Base-by-base conservation (phyloP, 73 alveolate genomes). In the Tetrahymena borealis region DNA sequence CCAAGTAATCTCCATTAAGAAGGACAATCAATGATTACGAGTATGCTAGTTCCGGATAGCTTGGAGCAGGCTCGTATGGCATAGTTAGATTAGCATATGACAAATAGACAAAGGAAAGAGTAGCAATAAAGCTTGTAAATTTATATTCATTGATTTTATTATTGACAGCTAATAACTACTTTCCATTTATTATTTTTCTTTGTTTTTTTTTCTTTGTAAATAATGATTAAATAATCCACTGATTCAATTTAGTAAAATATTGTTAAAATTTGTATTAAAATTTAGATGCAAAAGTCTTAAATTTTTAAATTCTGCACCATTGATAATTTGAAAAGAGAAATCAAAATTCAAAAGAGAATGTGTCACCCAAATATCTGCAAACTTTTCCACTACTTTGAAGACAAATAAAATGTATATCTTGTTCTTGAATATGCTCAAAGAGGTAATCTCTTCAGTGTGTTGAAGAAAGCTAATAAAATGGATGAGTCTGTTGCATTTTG, bases 381-480 rank as follows among this genome's bases (percentile, higher is more conserved):
- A 95, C 98, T 98, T 40, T 96, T 90, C 94, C 97, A 97, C 79
- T 99, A 98, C 94, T 98, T 96, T 95, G 99, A 98, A 95, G 99
- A 98, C 93, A 99, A 98, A 79, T 98, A 98, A 93, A 98, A 96
- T 94, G 98, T 97, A 90, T 98, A 98, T 95, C 95, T 98, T 36
- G 96, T 98, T 40, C 94, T 96, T 33, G 96, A 96, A 78, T 94
- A 95, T 91, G 98, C 98, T 40, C 93, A 93, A 40, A 93, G 91
- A 79, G 95, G 95, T 40, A 79, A 91, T 7, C 79, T 93, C 35
- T 93, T 85, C 91, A 42, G 78, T 32, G 90, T 79, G 32, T 60
- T 93, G n/a, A 93, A 85, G 40, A 93, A 85, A 35, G 91, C 91
- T 33, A 93, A 39, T 6, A 85, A 93, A 40, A 41, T 93, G 37